Conservation (phyloP, 345 rosid species). For the Populus nigra region DNA sequence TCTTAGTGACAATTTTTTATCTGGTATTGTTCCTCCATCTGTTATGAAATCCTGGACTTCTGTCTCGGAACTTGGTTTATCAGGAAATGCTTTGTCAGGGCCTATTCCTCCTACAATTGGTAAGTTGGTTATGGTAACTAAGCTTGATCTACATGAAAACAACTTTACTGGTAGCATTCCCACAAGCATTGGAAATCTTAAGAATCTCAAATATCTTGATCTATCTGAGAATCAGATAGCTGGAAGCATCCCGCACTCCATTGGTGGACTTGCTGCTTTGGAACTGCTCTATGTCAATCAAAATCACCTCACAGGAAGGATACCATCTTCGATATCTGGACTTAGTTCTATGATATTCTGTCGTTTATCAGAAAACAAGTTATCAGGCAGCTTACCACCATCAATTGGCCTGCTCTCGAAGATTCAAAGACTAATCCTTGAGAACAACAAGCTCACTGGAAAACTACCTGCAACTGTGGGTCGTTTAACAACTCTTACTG, state of each 20-base stretch:
- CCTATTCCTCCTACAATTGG: slow-evolving; percentile 40
- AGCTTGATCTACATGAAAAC: slow-evolving; percentile 50
- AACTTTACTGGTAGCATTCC: slow-evolving; percentile 45
- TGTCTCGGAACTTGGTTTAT: slow-evolving; percentile 45
- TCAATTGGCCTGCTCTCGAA: slow-evolving; percentile 51
- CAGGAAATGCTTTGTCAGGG: slow-evolving; percentile 43
- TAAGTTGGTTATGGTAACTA: slow-evolving; percentile 28
- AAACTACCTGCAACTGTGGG: slow-evolving; percentile 45
- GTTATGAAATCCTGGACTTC: slow-evolving; percentile 30
- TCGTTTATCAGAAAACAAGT: slow-evolving; percentile 45
- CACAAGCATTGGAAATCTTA: slow-evolving; percentile 37
- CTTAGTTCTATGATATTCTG: slow-evolving; percentile 47
- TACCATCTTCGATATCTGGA: slow-evolving; percentile 47
- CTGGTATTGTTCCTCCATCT: slow-evolving; percentile 36
- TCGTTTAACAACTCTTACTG: slow-evolving; percentile 46
- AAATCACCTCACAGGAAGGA: slow-evolving; percentile 42
- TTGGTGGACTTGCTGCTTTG: slow-evolving; percentile 42
- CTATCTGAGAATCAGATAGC: slow-evolving; percentile 44
- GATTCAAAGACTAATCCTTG: slow-evolving; percentile 48
- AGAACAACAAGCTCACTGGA: slow-evolving; percentile 56
- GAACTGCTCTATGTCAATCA: slow-evolving; percentile 41
- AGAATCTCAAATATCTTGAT: slow-evolving; percentile 43
- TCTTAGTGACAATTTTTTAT: slow-evolving; percentile 36
- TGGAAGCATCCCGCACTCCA: slow-evolving; percentile 44
- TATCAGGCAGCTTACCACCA: slow-evolving; percentile 47